phyloP scores from a whole-genome alignment of 441 rosid species.

The Brassica hybrid region DNA sequence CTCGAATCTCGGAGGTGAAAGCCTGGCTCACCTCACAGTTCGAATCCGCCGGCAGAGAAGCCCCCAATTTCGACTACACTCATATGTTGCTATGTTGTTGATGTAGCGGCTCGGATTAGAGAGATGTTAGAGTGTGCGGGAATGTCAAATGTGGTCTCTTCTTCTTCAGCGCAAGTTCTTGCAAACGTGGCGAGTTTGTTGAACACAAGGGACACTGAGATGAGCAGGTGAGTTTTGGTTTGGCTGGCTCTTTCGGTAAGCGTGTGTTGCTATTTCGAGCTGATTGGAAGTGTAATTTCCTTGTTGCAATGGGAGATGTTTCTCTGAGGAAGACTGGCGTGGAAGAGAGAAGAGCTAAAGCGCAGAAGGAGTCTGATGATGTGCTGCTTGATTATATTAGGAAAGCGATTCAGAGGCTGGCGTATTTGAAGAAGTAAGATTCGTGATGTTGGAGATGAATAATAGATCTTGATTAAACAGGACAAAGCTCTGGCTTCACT shows the following conservation, averaged over 20 bases:
- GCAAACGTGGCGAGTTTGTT: conserved; percentile 40
- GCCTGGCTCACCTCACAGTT: too few species aligned
- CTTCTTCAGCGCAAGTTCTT: conserved; percentile 70
- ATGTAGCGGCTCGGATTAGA: too few species aligned
- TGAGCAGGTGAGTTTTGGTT: conserved; percentile 64
- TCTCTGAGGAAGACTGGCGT: conserved; percentile 85
- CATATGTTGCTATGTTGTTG: too few species aligned
- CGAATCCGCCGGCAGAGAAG: too few species aligned
- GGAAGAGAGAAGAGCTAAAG: conserved; percentile 89
- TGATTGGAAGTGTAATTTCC: conserved; percentile 54
- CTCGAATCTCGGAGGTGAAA: too few species aligned
- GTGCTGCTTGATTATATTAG: conserved; percentile 91
- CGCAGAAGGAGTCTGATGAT: conserved; percentile 86
- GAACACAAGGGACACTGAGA: conserved; percentile 87
- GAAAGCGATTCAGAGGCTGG: conserved; percentile 91
- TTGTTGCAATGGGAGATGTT: conserved; percentile 90
- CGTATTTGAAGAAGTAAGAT: conserved; percentile 83
- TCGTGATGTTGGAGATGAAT: background rate
- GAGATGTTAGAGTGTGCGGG: too few species aligned
- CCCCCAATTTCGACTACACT: too few species aligned
- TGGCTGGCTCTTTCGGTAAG: conserved; percentile 6
- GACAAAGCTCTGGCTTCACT: conserved; percentile 94
- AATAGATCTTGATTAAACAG: conserved; percentile 45
- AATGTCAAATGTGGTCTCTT: conserved; percentile 57
- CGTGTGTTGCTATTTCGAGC: background rate